Percentiles rank a stretch among this genome's conserved stretches.
These are phyloP conservation scores for Graphiopsis chlorocephala DNA, from an alignment of 2,329 filamentous ascomycete species.

Conservation along the genomic window DNA sequence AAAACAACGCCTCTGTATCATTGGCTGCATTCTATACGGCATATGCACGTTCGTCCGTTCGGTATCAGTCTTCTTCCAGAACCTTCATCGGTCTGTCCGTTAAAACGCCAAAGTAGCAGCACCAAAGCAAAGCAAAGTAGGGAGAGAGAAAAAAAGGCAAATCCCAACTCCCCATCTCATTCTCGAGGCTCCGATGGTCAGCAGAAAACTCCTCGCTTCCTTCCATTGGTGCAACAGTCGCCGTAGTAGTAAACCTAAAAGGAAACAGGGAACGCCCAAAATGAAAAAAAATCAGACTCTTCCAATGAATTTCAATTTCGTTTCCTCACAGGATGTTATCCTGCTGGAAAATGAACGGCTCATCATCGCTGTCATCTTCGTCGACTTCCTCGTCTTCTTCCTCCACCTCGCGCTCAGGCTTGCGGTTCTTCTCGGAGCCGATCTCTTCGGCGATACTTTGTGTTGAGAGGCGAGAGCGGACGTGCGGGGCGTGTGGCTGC, in stretches of 20 bases:
- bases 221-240: neutral
- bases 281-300: neutral
- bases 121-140: neutral
- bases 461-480: constrained; percentile 88
- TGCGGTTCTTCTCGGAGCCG: constrained; percentile 21
- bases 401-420: constrained; percentile 23
- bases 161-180: neutral
- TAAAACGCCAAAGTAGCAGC: neutral
- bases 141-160: neutral
- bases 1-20: neutral
- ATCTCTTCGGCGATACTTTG: constrained; percentile 71
- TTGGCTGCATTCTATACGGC: constrained; percentile 14
- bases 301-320: neutral
- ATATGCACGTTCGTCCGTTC: constrained; percentile 1
- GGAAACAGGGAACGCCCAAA: neutral
- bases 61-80: neutral
- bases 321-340: constrained; percentile 10
- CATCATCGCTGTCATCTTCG: constrained; percentile 24
- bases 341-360: constrained; percentile 30
- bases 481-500: constrained; percentile 91
- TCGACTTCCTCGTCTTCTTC: constrained; percentile 16
- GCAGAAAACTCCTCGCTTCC: neutral
- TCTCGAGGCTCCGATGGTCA: neutral
- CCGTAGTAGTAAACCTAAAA: neutral
- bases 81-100: neutral